phyloP scores from a whole-genome alignment of 2,329 filamentous ascomycete genomes.

The Didymella sp. region DNA sequence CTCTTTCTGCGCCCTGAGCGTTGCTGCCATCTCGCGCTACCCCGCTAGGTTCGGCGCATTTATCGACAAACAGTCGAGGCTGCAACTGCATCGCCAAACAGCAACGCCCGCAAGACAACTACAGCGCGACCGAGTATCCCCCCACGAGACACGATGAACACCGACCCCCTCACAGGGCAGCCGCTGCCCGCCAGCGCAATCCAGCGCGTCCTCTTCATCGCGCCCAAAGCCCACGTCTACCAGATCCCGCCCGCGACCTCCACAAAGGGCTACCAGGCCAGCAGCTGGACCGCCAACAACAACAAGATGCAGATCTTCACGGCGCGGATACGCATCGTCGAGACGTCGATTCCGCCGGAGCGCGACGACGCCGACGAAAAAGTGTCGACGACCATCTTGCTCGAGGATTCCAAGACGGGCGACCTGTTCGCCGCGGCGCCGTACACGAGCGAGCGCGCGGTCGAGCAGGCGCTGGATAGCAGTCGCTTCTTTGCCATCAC shows the following conservation, averaged over 20 bases:
- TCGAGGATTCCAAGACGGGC: conserved; percentile 76
- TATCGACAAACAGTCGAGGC: conserved; percentile 5
- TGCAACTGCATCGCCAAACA: conserved; percentile 9
- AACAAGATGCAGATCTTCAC: conserved; percentile 81
- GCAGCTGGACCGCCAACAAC: conserved; percentile 74
- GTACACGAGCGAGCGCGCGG: conserved; percentile 68
- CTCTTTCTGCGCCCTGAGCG: conserved; percentile 20
- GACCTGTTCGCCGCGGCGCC: conserved; percentile 85
- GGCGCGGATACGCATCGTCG: conserved; percentile 77
- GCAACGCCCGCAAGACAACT: neutral
- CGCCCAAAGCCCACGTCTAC: conserved; percentile 80
- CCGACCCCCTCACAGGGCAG: conserved; percentile 74
- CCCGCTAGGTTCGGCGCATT: conserved; percentile 23
- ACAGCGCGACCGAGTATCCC: too few relatives aligned
- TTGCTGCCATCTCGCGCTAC: conserved; percentile 23
- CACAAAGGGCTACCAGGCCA: conserved; percentile 79
- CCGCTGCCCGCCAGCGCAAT: conserved; percentile 77
- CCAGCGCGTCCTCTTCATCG: conserved; percentile 82
- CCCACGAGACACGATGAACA: conserved; percentile 64
- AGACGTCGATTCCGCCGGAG: conserved; percentile 66
- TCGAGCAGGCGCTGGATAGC: conserved; percentile 81
- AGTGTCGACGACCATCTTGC: conserved; percentile 75
- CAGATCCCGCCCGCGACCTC: conserved; percentile 80
- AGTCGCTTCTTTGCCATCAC: conserved; percentile 84
- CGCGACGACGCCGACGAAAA: conserved; percentile 56